Percentiles rank a stretch among this genome's conserved stretches.
Conservation (phyloP, 257 asterid species). For the Jacaranda copaia region DNA sequence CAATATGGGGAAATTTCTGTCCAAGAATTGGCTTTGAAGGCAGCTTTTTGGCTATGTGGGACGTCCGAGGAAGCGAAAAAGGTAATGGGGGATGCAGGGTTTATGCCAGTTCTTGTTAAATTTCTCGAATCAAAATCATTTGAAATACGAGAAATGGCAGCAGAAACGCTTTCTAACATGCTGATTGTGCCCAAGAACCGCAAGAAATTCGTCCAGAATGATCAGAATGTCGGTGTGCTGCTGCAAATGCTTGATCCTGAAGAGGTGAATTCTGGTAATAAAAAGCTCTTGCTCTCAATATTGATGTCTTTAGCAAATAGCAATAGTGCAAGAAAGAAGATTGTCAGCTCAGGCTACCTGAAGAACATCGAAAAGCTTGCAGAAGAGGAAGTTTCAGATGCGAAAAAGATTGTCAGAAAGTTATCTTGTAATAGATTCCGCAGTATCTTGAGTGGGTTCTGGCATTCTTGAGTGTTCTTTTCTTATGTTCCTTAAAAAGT, state of each 20-base stretch:
- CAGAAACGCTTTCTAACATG: slow-evolving; percentile 78
- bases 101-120: slow-evolving; percentile 72
- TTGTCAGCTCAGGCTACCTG: slow-evolving; percentile 68
- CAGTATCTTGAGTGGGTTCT: slow-evolving; percentile 63
- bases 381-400: slow-evolving; percentile 79
- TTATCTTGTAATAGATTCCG: slow-evolving; percentile 63
- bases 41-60: slow-evolving; percentile 84
- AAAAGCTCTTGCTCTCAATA: slow-evolving; percentile 74
- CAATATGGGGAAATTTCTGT: slow-evolving; percentile 65
- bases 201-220: slow-evolving; percentile 76
- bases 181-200: slow-evolving; percentile 70
- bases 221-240: slow-evolving; percentile 62
- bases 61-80: slow-evolving; percentile 81
- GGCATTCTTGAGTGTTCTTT: slow-evolving; percentile 67
- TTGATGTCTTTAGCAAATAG: slow-evolving; percentile 71
- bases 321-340: slow-evolving; percentile 87
- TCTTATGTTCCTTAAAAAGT: slow-evolving; percentile 17
- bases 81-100: slow-evolving; percentile 90
- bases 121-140: slow-evolving; percentile 74
- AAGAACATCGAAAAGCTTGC: slow-evolving; percentile 83
- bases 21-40: slow-evolving; percentile 82
- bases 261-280: slow-evolving; percentile 64
- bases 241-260: slow-evolving; percentile 78
- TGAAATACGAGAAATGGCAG: slow-evolving; percentile 80
- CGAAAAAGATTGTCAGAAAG: slow-evolving; percentile 80